These are phyloP conservation scores for Leccinum imitatum DNA, from an alignment of 768 basidiomycete species.

Conservation along the genomic window DNA sequence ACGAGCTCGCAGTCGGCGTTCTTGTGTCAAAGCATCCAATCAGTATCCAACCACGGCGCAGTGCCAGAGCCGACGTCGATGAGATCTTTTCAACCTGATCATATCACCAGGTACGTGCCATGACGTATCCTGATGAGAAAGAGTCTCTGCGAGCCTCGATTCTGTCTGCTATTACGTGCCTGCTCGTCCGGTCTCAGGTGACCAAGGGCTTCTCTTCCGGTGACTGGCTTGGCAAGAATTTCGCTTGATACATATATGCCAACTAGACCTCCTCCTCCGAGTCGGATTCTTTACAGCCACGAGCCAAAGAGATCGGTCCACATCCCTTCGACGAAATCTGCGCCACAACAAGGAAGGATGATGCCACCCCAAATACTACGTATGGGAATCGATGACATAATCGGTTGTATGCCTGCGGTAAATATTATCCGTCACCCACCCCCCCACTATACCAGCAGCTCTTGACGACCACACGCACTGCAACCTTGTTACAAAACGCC, in stretches of 20 bases:
- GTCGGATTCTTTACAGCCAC: background rate
- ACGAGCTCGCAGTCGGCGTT: constrained; percentile 10
- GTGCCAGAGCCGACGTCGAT: constrained; percentile 6
- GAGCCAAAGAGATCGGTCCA: background rate
- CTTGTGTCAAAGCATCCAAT: constrained; percentile 10
- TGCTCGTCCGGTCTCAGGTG: background rate
- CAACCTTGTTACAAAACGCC: background rate
- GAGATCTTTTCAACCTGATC: constrained; percentile 4
- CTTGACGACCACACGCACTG: background rate
- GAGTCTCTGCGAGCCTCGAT: background rate
- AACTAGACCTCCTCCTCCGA: background rate
- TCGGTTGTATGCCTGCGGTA: background rate
- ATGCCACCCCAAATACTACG: background rate
- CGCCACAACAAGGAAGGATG: constrained; percentile 18
- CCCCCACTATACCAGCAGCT: background rate
- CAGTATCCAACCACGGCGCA: constrained; percentile 4
- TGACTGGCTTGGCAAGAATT: background rate
- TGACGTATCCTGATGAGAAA: constrained; percentile 10
- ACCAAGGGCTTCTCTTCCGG: background rate
- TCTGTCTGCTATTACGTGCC: constrained; percentile 11
- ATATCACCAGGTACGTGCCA: constrained; percentile 2
- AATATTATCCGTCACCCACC: background rate
- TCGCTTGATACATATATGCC: background rate
- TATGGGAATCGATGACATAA: constrained; percentile 26
- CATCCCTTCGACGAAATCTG: background rate